Evolutionary conservation across 768 basidiomycete genomes (phyloP), one percentile per base, ranked within the genome.

Genomic region (Tephrocybe sp.): DNA sequence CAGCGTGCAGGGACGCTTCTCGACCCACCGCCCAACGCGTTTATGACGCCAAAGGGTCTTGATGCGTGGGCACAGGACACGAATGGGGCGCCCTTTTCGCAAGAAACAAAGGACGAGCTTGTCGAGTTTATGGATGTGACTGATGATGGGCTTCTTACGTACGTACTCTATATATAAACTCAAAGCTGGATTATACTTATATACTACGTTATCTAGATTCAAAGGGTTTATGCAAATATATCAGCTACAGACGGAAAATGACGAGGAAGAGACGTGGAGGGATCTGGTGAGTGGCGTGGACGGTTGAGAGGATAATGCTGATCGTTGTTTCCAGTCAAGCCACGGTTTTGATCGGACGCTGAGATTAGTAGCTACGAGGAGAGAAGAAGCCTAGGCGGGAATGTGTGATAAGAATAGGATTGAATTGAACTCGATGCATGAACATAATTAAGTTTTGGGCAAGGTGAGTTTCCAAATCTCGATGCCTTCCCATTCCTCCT

Each of bases 161-260:
- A 64, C 51, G 85, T 75, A 12, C 48, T 40, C n/a, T 5, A 30
- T 31, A 26, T 4, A 11, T n/a, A 10, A 6, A n/a, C n/a, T n/a
- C 11, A n/a, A 23, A 4, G 10, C 11, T 19, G 9, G 16, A 13
- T 9, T 19, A 4, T 26, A 23, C 34, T 43, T 33, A 11, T 19
- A 12, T n/a, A n/a, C n/a, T n/a, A 41, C 35, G 5, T 23, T 12
- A 34, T n/a, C 48, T 45, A 91, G 89, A 14, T 82, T 89, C 62
- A 84, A 85, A 62, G 89, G 89, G 1, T 91, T 92, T 62, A 62
- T 89, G 63, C 87, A 91, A 63, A 80, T 92, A 48, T 92, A 91
- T 61, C 85, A 89, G 59, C 68, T 91, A n/a, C 90, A 92, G 64
- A 89, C 87, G 1, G 86, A 89, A 58, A 87, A 82, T 54, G 89